phyloP scores from a whole-genome alignment of 306 rosid species.

The Biancaea sappan region DNA sequence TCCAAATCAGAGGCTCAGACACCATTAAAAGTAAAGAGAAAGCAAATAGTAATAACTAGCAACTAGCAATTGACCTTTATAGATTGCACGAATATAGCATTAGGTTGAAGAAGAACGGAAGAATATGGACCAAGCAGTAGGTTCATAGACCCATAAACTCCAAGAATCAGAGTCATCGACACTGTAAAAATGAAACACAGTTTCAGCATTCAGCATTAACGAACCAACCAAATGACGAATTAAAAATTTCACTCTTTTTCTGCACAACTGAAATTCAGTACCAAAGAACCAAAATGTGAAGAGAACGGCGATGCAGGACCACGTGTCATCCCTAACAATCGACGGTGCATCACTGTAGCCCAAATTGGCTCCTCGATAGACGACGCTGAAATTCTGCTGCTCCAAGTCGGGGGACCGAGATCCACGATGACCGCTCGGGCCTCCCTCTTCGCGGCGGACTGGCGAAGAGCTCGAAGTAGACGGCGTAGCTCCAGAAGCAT shows the following conservation, averaged over 20 bases:
- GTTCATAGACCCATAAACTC: conserved; percentile 69
- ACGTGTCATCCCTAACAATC: conserved; percentile 54
- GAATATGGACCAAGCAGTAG: conserved; percentile 58
- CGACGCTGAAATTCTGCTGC: conserved; percentile 20
- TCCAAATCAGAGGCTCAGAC: conserved; percentile 1
- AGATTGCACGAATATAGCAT: conserved; percentile 65
- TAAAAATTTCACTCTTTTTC: not conserved
- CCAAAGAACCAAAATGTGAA: conserved; percentile 85
- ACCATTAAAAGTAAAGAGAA: not conserved
- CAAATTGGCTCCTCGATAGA: not conserved
- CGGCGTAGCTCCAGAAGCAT: conserved; percentile 33
- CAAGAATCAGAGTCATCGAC: conserved; percentile 74
- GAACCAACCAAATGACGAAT: not conserved
- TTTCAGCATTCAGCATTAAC: conserved; percentile 9
- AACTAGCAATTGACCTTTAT: conserved; percentile 50
- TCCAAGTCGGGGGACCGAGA: conserved; percentile 35
- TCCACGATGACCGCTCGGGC: conserved; percentile 4
- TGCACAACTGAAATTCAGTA: conserved; percentile 24
- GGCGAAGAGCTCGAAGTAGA: conserved; percentile 37
- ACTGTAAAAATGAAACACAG: conserved; percentile 44
- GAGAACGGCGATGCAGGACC: conserved; percentile 66
- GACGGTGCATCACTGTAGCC: conserved; percentile 26
- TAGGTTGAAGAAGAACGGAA: conserved; percentile 71
- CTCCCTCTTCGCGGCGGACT: conserved; percentile 31
- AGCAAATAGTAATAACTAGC: not conserved